Evolutionary conservation across 2,329 filamentous ascomycete genomes (phyloP).

Genomic region (Ophiocordyceps robertsii): DNA sequence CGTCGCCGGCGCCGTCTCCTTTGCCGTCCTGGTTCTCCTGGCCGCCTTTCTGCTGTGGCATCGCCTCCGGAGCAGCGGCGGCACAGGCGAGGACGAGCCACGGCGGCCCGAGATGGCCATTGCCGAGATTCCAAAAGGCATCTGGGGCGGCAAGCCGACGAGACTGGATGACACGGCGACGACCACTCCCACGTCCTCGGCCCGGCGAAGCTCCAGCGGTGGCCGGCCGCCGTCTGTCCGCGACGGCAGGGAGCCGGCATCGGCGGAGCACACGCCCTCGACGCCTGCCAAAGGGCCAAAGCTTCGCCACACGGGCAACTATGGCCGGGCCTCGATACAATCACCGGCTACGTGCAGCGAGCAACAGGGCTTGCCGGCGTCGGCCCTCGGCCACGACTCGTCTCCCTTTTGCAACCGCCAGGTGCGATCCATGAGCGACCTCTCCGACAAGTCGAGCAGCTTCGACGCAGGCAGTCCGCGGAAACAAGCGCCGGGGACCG

Average conservation of each 20-base stretch:
- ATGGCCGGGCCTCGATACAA: neutral
- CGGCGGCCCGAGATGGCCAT: no score
- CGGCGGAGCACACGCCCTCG: no score
- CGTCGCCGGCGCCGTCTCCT: constrained; percentile 32
- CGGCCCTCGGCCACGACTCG: constrained; percentile 20
- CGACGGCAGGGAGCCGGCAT: no score
- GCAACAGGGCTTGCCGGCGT: constrained; percentile 5
- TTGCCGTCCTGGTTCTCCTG: constrained; percentile 33
- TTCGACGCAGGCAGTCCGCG: neutral
- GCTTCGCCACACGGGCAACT: neutral
- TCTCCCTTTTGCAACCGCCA: constrained; percentile 19
- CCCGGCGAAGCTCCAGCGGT: no score
- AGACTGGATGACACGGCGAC: no score
- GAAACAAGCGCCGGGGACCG: constrained; percentile 7
- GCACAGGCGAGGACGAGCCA: no score
- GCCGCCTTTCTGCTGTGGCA: constrained; percentile 35
- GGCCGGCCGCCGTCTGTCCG: no score
- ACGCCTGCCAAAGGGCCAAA: no score
- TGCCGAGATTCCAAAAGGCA: no score
- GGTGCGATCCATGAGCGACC: constrained; percentile 27
- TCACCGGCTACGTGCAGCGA: neutral
- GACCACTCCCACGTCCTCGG: no score
- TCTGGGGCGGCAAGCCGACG: no score
- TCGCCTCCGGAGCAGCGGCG: constrained; percentile 17
- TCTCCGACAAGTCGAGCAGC: constrained; percentile 26